These are phyloP conservation scores for Phytophthora nicotianae DNA, from an alignment of 352 stramenopile genomes.

Conservation along the genomic window DNA sequence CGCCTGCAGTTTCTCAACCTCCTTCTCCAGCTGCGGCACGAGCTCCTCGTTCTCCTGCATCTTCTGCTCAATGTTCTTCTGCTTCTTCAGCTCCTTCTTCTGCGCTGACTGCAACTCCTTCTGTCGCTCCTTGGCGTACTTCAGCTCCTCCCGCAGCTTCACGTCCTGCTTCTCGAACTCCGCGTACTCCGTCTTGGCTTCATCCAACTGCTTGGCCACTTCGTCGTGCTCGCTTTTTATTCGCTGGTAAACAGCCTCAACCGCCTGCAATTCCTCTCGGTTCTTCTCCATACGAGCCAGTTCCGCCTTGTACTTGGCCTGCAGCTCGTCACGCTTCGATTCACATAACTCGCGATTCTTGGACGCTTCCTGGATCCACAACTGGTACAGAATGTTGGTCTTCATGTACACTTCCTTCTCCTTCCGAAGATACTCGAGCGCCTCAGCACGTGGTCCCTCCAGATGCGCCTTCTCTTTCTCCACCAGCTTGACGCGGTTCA, in stretches of 20 bases:
- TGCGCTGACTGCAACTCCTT: constrained; percentile 92
- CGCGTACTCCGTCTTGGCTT: constrained; percentile 93
- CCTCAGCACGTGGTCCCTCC: constrained; percentile 94
- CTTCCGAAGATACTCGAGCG: constrained; percentile 94
- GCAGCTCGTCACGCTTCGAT: constrained; percentile 62
- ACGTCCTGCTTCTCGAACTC: constrained; percentile 98
- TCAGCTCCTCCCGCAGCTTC: constrained; percentile 97
- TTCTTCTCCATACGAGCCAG: constrained; percentile 82
- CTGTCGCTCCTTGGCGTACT: constrained; percentile 93
- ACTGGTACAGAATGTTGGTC: constrained; percentile 97
- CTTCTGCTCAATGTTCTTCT: constrained; percentile 83
- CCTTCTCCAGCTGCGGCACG: constrained; percentile 89
- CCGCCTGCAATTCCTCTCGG: constrained; percentile 70
- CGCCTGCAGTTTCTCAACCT: constrained; percentile 69
- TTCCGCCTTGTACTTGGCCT: constrained; percentile 79
- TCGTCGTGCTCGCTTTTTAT: constrained; percentile 87
- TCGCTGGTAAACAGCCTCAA: constrained; percentile 84
- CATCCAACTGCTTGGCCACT: constrained; percentile 86
- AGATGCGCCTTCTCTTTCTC: constrained; percentile 97
- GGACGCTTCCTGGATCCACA: constrained; percentile 85
- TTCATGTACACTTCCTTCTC: constrained; percentile 96
- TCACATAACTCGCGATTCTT: constrained; percentile 81
- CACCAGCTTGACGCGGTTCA: constrained; percentile 98
- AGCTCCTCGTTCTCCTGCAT: constrained; percentile 87
- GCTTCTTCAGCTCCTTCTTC: constrained; percentile 93